phyloP scores from a whole-genome alignment of 768 basidiomycete genomes.

The Galerina marginata region DNA sequence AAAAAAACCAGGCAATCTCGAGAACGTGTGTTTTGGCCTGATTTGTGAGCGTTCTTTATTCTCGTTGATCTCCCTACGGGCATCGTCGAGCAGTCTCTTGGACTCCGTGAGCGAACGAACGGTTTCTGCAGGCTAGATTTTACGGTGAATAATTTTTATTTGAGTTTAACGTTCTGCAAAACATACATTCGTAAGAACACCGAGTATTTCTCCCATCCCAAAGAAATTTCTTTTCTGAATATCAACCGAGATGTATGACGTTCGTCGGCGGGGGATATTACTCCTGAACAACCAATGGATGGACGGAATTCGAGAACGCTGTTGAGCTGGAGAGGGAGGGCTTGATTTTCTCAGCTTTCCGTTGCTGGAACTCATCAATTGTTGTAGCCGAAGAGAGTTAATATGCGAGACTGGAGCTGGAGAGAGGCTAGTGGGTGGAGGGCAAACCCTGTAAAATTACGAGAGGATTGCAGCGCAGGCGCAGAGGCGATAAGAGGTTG shows the following conservation, averaged over 20 bases:
- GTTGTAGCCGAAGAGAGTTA: slow-evolving; percentile 11
- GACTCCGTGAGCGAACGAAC: slow-evolving; percentile 83
- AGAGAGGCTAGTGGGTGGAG: slow-evolving; percentile 4
- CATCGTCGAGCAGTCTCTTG: slow-evolving; percentile 75
- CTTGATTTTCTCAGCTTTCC: slow-evolving; percentile 28
- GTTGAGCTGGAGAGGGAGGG: slow-evolving; percentile 14
- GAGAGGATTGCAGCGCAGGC: slow-evolving; percentile 3
- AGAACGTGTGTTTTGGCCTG: slow-evolving; percentile 78
- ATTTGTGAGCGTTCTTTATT: slow-evolving; percentile 68
- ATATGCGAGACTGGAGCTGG: slow-evolving; percentile 9
- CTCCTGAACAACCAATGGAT: slow-evolving; percentile 80
- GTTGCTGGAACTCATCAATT: slow-evolving; percentile 28
- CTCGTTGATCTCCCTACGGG: slow-evolving; percentile 75
- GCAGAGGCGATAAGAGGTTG: slow-evolving; percentile 18
- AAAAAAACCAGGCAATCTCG: slow-evolving; percentile 76
- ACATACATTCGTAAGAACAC: slow-evolving; percentile 76
- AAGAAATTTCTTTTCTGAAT: slow-evolving; percentile 76
- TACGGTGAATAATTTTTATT: not conserved
- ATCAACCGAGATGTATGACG: slow-evolving; percentile 63
- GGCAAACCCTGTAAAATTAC: slow-evolving; percentile 5
- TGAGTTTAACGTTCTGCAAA: not conserved
- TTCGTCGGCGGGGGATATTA: slow-evolving; percentile 70
- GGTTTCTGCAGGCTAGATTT: slow-evolving; percentile 71
- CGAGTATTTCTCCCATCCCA: slow-evolving; percentile 79
- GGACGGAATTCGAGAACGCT: slow-evolving; percentile 35